Evolutionary conservation across 1,284 basidiomycete genomes (phyloP), one percentile per base, ranked within the genome.

Genomic region (Papiliotrema nemorosa): DNA sequence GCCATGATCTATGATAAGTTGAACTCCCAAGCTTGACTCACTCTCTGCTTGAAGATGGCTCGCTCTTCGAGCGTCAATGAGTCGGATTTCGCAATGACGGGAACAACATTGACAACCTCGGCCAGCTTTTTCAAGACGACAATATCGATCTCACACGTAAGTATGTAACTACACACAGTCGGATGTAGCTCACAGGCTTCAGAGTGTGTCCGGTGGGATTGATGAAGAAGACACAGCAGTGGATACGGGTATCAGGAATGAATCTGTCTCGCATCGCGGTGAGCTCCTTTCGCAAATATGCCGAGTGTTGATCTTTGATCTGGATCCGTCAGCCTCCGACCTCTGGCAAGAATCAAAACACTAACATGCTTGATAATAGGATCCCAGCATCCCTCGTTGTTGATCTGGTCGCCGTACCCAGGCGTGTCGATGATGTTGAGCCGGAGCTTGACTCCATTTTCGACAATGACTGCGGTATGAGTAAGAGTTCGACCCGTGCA

Each of bases 311-410:
- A 80, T 98, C 96, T 70, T 81, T 78, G 73, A 76, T 76, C 69
- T 74, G n/a, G n/a, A 54, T 31, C n/a, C 33, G n/a, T 36, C 25
- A 39, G 42, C 18, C 22, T 14, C 29, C 34, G 13, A n/a, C 27
- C n/a, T 5, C 10, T 26, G 24, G 24, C 24, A 18, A 27, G 7
- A 3, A 21, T 20, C n/a, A 12, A 5, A n/a, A 63, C n/a, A n/a
- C 67, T 89, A 78, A 97, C 97, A 77, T 97, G 96, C 78, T 96
- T 96, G 75, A 97, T 82, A 66, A 97, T 97, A 26, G 94, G 89
- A 70, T 98, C 94, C 94, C 94, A 98, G 82, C 96, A 97, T 75
- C 89, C 89, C 75, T 98, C 96, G 75, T 98, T 98, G 83, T 98
- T 97, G 73, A 98, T 85, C 69, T 93, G 89, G 80, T 98, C 96